These are phyloP conservation scores for Stereum hirsutum DNA, from an alignment of 1,284 basidiomycete genomes.

Conservation along the genomic window DNA sequence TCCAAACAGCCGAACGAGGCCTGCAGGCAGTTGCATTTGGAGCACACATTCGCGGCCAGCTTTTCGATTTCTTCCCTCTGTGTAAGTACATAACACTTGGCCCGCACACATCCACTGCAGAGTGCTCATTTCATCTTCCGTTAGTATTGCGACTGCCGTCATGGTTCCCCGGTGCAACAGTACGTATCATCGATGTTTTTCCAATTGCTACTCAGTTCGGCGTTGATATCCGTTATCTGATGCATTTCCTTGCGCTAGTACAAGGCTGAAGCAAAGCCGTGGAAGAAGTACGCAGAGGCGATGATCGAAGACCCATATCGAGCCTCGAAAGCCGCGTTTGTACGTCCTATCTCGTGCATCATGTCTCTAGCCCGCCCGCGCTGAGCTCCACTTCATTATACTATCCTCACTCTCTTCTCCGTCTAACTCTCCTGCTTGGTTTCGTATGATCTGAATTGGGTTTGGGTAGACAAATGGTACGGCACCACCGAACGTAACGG, in stretches of 20 bases:
- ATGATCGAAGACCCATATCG: slow-evolving; percentile 26
- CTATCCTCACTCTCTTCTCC: too few species aligned
- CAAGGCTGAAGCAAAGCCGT: slow-evolving; percentile 36
- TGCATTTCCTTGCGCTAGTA: too few species aligned
- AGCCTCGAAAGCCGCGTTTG: slow-evolving; percentile 20
- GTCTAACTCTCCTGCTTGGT: too few species aligned
- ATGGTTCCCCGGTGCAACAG: slow-evolving; percentile 41
- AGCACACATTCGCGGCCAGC: slow-evolving; percentile 15
- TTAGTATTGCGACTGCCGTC: slow-evolving; percentile 30
- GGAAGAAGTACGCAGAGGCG: slow-evolving; percentile 14
- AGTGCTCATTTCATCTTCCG: too few species aligned
- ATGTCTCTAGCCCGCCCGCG: background rate
- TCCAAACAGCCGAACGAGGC: slow-evolving; percentile 18
- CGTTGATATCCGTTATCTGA: too few species aligned
- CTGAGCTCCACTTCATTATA: too few species aligned
- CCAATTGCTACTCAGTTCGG: too few species aligned
- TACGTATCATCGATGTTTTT: too few species aligned
- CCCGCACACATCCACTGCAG: too few species aligned
- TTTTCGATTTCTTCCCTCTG: slow-evolving; percentile 19
- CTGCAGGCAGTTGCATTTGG: slow-evolving; percentile 17
- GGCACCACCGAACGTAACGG: slow-evolving; percentile 1
- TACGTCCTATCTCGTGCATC: slow-evolving; percentile 6
- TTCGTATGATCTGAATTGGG: too few species aligned
- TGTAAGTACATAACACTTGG: slow-evolving; percentile 12
- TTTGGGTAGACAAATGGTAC: slow-evolving; percentile 4